phyloP scores from a whole-genome alignment of 2,329 filamentous ascomycete species.

The Aspergillus awamori region DNA sequence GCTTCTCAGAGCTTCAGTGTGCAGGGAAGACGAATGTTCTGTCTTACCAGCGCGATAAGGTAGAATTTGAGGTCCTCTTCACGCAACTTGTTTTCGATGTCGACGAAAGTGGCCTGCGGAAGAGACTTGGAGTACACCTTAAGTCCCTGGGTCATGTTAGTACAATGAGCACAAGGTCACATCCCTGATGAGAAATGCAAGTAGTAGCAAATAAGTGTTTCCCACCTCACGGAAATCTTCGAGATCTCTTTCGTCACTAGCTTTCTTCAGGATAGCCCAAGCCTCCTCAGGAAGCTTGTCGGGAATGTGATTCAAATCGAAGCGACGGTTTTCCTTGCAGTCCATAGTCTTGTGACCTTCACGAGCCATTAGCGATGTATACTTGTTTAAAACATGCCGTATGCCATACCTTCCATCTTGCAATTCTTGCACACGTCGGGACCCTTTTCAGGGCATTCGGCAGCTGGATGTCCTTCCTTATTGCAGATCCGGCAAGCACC shows the following conservation, averaged over 20 bases:
- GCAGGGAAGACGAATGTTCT: neutral
- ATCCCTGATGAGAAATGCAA: neutral
- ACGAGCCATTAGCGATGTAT: neutral
- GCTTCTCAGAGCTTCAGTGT: conserved; percentile 13
- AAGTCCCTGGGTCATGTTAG: conserved; percentile 41
- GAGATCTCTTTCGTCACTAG: conserved; percentile 53
- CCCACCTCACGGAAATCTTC: conserved; percentile 53
- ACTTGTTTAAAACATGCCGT: neutral
- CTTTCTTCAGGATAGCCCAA: conserved; percentile 54
- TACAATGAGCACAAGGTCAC: neutral
- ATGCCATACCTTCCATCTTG: conserved; percentile 44
- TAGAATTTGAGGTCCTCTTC: conserved; percentile 51
- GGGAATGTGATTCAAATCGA: conserved; percentile 48
- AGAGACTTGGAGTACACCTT: conserved; percentile 55
- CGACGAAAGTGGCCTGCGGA: conserved; percentile 49
- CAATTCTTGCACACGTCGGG: conserved; percentile 52
- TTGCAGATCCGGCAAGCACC: conserved; percentile 51
- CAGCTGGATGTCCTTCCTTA: conserved; percentile 50
- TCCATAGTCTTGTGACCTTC: conserved; percentile 49
- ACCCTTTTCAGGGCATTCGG: conserved; percentile 49
- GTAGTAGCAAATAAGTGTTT: neutral
- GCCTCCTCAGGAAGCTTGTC: conserved; percentile 54
- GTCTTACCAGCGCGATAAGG: conserved; percentile 54
- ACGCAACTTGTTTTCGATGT: conserved; percentile 56
- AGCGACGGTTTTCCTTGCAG: conserved; percentile 49